A percentile compares a stretch with the other conserved stretches of the same genome.
phyloP scores from a whole-genome alignment of 192 early-diverging fungal species.

The Phycomyces nitens region DNA sequence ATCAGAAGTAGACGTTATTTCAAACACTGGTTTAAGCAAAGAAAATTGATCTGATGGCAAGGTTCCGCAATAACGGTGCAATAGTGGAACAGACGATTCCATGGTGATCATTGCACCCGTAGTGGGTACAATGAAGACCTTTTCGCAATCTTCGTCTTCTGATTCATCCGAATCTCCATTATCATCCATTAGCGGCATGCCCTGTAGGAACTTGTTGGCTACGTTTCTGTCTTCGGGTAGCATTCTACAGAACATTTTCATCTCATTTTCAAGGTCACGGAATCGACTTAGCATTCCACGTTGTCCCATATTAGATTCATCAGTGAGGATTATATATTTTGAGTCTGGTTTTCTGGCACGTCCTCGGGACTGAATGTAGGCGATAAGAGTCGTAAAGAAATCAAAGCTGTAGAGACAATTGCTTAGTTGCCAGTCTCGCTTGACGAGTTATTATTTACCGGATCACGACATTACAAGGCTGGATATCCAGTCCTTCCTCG shows the following conservation, averaged over 20 bases:
- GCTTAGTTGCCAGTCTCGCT: no score
- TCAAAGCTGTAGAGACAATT: slow-evolving; percentile 66
- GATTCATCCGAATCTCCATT: slow-evolving; percentile 24
- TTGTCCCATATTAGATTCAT: slow-evolving; percentile 43
- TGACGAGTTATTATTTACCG: slow-evolving; percentile 38
- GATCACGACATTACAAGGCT: slow-evolving; percentile 85
- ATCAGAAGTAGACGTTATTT: slow-evolving; percentile 21
- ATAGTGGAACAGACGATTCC: slow-evolving; percentile 56
- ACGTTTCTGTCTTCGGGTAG: slow-evolving; percentile 41
- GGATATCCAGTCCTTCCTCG: slow-evolving; percentile 94
- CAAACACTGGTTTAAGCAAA: slow-evolving; percentile 53
- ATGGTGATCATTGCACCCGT: slow-evolving; percentile 74
- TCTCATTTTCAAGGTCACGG: slow-evolving; percentile 45
- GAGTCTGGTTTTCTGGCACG: slow-evolving; percentile 73
- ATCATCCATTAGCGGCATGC: slow-evolving; percentile 16
- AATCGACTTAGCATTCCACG: slow-evolving; percentile 36
- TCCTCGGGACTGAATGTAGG: slow-evolving; percentile 89
- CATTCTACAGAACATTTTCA: slow-evolving; percentile 60
- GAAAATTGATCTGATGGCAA: slow-evolving; percentile 66
- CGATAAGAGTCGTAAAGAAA: slow-evolving; percentile 64
- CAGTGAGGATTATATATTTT: slow-evolving; percentile 73
- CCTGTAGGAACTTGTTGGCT: slow-evolving; percentile 9
- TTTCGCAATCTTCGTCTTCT: slow-evolving; percentile 41
- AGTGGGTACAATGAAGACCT: slow-evolving; percentile 52
- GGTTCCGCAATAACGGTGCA: slow-evolving; percentile 70